Evolutionary conservation across 176 grass and related monocot genomes (phyloP).

Genomic region (Aegilops bicornis): DNA sequence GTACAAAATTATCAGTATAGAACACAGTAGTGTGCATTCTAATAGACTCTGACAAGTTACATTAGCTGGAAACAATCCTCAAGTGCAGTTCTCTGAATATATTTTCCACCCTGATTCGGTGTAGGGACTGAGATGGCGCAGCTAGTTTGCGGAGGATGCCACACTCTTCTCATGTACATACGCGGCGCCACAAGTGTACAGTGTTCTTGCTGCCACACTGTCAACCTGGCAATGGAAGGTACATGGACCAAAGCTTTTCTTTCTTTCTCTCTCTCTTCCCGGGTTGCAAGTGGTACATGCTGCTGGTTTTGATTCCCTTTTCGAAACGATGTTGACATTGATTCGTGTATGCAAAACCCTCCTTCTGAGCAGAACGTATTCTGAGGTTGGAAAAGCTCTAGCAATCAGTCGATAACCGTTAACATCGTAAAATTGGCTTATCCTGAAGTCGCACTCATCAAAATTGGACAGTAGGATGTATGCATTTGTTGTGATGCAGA

Average conservation of each 20-base stretch:
- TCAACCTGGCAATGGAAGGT: constrained; percentile 96
- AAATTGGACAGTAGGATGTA: constrained; percentile 6
- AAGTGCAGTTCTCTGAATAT: neutral
- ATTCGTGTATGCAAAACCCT: constrained; percentile 13
- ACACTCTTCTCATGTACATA: constrained; percentile 99
- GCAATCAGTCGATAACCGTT: constrained; percentile 28
- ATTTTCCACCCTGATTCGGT: neutral
- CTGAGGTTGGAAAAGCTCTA: neutral
- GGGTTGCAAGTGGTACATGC: constrained; percentile 26
- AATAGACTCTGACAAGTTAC: neutral
- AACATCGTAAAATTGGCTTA: constrained; percentile 30
- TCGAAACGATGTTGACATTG: neutral
- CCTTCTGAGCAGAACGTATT: constrained; percentile 20
- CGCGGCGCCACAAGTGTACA: constrained; percentile 90
- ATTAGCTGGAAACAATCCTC: constrained; percentile 9
- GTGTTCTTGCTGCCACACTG: constrained; percentile 97
- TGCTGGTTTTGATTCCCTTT: constrained; percentile 35
- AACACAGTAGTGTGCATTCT: neutral
- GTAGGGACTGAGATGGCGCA: constrained; percentile 97
- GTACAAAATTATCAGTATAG: neutral
- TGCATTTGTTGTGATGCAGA: constrained; percentile 30
- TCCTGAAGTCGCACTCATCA: constrained; percentile 35
- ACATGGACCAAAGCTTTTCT: constrained; percentile 18
- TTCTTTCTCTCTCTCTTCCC: constrained; percentile 21
- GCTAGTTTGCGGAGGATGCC: constrained; percentile 93